These are phyloP conservation scores for Botrytis porri DNA, from an alignment of 2,329 filamentous ascomycete species.

Conservation along the genomic window DNA sequence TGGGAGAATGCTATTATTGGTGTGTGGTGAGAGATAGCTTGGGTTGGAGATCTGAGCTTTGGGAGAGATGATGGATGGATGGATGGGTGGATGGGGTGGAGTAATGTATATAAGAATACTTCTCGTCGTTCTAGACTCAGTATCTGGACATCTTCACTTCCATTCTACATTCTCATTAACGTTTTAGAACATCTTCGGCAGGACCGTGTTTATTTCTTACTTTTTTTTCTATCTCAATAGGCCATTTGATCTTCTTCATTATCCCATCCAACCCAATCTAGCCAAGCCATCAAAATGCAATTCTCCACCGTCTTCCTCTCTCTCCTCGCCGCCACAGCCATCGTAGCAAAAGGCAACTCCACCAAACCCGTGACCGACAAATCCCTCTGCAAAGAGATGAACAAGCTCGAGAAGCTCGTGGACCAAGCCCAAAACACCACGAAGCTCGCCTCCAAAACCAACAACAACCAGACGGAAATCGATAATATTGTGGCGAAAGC, in stretches of 20 bases:
- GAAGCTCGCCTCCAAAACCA: conserved; percentile 37
- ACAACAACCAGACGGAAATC: conserved; percentile 42
- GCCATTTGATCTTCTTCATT: neutral
- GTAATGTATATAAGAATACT: conserved; percentile 12
- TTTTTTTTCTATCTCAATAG: neutral
- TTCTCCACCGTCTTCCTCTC: conserved; percentile 31
- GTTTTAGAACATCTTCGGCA: conserved; percentile 8
- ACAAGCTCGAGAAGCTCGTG: conserved; percentile 35
- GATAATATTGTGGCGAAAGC: conserved; percentile 42
- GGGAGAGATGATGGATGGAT: too few species aligned
- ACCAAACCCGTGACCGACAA: conserved; percentile 35
- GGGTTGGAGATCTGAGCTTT: neutral
- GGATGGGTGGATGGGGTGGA: neutral
- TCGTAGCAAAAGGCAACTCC: conserved; percentile 36
- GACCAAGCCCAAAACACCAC: conserved; percentile 41
- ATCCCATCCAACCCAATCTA: conserved; percentile 5
- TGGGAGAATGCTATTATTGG: neutral
- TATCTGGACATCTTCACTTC: conserved; percentile 19
- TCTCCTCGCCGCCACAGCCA: conserved; percentile 29
- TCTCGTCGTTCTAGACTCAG: neutral
- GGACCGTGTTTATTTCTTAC: conserved; percentile 3
- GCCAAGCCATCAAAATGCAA: conserved; percentile 24
- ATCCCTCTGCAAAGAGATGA: conserved; percentile 39
- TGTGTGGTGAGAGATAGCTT: neutral
- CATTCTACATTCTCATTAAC: neutral